Percentiles rank a stretch among this genome's conserved stretches.
Evolutionary conservation across 768 basidiomycete species (phyloP).

Genomic region (Heimioporus sp.): DNA sequence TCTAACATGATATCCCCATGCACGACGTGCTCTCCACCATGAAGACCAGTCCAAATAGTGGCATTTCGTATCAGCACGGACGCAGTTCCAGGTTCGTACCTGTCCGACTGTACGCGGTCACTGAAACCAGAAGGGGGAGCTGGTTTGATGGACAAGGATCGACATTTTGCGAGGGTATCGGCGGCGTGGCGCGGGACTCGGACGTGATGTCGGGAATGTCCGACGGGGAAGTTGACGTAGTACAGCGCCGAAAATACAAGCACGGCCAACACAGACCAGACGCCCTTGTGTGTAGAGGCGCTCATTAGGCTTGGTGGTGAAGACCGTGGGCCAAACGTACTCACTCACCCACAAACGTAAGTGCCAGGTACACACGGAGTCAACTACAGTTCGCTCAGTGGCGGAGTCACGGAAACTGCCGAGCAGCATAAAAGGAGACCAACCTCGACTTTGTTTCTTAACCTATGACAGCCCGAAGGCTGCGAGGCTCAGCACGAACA

Average conservation of each 20-base stretch:
- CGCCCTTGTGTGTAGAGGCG: neutral
- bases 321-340: too few species aligned
- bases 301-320: too few species aligned
- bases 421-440: too few species aligned
- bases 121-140: slow-evolving; percentile 47
- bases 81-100: slow-evolving; percentile 52
- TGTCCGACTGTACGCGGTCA: slow-evolving; percentile 51
- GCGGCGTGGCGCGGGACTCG: slow-evolving; percentile 20
- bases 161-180: slow-evolving; percentile 45
- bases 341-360: too few species aligned
- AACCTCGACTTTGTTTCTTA: neutral
- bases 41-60: slow-evolving; percentile 73
- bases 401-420: too few species aligned
- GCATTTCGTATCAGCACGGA: slow-evolving; percentile 63
- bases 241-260: slow-evolving; percentile 17
- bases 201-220: neutral
- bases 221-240: slow-evolving; percentile 1
- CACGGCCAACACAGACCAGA: slow-evolving; percentile 14
- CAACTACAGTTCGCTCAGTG: too few species aligned
- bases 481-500: slow-evolving; percentile 30
- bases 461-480: slow-evolving; percentile 29
- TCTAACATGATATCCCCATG: slow-evolving; percentile 62
- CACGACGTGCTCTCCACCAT: slow-evolving; percentile 54
- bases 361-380: too few species aligned
- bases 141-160: slow-evolving; percentile 38